Percentiles rank a stretch among this genome's conserved stretches.
These are phyloP conservation scores for Centrapalus pauciflorus DNA, from an alignment of 129 eudicot genomes.

Conservation along the genomic window DNA sequence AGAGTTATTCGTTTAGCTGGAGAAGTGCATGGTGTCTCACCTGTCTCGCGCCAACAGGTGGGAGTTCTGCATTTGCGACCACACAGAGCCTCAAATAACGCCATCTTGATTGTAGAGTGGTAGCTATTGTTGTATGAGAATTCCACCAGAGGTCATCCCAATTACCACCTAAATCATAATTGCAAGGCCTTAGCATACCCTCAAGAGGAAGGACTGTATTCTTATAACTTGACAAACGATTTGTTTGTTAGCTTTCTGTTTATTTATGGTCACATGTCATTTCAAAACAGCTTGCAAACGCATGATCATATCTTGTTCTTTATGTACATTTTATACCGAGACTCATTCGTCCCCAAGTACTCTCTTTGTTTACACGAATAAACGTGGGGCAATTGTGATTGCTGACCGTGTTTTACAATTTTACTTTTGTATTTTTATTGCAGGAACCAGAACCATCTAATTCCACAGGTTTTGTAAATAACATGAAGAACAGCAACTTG, in stretches of 20 bases:
- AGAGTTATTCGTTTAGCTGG: too few relatives aligned
- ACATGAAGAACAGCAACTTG: slow-evolving; percentile 13
- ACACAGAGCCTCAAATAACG: too few relatives aligned
- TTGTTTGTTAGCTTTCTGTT: neutral
- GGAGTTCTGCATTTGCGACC: too few relatives aligned
- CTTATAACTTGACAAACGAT: neutral
- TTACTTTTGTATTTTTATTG: neutral
- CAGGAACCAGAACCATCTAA: slow-evolving; percentile 1
- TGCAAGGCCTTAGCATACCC: too few relatives aligned
- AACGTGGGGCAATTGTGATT: neutral
- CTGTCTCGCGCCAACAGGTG: too few relatives aligned
- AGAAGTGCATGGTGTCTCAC: too few relatives aligned
- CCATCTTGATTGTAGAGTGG: too few relatives aligned
- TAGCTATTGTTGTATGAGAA: too few relatives aligned
- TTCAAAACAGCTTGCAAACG: neutral
- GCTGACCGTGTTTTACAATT: neutral
- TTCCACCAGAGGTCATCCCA: too few relatives aligned
- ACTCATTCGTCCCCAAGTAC: neutral
- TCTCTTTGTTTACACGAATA: neutral
- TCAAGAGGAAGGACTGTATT: too few relatives aligned
- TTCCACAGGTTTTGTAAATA: slow-evolving; percentile 17
- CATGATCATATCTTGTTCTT: neutral
- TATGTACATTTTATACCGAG: slow-evolving; percentile 51
- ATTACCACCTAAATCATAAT: too few relatives aligned
- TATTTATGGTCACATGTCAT: neutral